These are phyloP conservation scores for Gaertneriomyces semiglobifer DNA, from an alignment of 192 early-diverging fungal genomes.

Conservation along the genomic window DNA sequence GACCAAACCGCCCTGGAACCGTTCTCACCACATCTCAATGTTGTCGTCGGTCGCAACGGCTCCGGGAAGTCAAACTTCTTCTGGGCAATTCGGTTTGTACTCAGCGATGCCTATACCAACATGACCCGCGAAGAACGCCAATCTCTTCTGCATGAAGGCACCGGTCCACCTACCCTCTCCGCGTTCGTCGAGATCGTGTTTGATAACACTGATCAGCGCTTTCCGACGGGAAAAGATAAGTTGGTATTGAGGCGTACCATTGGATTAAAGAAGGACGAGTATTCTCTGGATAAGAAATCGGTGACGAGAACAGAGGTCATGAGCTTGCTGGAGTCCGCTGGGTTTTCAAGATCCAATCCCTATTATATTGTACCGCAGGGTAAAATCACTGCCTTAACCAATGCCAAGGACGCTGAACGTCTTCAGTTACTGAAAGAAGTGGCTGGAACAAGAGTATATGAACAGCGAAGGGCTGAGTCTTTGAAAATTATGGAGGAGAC, in stretches of 20 bases:
- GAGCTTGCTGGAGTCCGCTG: slow-evolving; percentile 91
- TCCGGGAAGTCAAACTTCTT: slow-evolving; percentile 99
- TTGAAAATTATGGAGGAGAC: slow-evolving; percentile 89
- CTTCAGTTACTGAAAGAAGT: slow-evolving; percentile 92
- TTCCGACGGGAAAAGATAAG: slow-evolving; percentile 92
- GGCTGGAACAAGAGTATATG: slow-evolving; percentile 96
- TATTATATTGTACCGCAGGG: slow-evolving; percentile 99
- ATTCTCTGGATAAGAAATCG: slow-evolving; percentile 91
- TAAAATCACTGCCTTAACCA: slow-evolving; percentile 88
- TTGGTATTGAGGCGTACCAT: slow-evolving; percentile 89
- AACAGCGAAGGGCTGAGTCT: slow-evolving; percentile 83
- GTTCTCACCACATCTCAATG: slow-evolving; percentile 91
- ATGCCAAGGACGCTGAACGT: slow-evolving; percentile 88
- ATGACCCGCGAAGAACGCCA: slow-evolving; percentile 92
- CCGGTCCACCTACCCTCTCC: slow-evolving; percentile 86
- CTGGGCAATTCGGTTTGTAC: slow-evolving; percentile 90
- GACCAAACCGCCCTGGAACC: slow-evolving; percentile 92
- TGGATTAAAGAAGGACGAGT: slow-evolving; percentile 97
- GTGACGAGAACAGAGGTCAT: slow-evolving; percentile 89
- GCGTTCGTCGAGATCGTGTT: slow-evolving; percentile 96
- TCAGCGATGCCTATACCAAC: slow-evolving; percentile 92
- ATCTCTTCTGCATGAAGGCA: slow-evolving; percentile 89
- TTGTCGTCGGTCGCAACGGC: slow-evolving; percentile 95
- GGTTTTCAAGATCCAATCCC: slow-evolving; percentile 94
- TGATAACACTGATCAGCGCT: slow-evolving; percentile 93